These are phyloP conservation scores for Gossypium australe DNA, from an alignment of 345 rosid genomes.

Conservation along the genomic window DNA sequence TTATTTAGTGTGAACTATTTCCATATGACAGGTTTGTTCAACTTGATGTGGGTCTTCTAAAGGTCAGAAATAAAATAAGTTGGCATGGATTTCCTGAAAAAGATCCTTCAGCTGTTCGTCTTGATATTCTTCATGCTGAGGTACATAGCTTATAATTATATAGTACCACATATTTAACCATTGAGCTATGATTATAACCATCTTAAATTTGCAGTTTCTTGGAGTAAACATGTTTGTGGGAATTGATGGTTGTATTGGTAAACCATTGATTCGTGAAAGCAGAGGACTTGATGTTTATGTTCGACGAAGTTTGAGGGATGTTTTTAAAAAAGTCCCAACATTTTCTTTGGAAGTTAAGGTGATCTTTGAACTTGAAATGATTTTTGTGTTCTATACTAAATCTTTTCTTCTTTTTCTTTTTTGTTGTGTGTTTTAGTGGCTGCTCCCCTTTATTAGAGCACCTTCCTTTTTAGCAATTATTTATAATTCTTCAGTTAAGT, in stretches of 20 bases:
- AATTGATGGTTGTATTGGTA: slow-evolving; percentile 69
- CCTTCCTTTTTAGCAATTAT: not conserved
- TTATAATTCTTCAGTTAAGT: not conserved
- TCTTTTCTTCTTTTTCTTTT: not conserved
- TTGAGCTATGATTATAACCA: slow-evolving; percentile 10
- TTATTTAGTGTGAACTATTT: slow-evolving; percentile 10
- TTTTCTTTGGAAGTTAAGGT: slow-evolving; percentile 92
- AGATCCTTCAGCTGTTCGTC: slow-evolving; percentile 89
- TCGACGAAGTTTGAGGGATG: slow-evolving; percentile 91
- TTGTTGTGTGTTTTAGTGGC: not conserved
- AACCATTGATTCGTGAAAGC: slow-evolving; percentile 85
- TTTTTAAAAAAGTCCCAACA: slow-evolving; percentile 88
- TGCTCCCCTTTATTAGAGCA: not conserved
- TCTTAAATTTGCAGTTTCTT: slow-evolving; percentile 54
- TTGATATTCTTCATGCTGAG: slow-evolving; percentile 93
- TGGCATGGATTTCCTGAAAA: slow-evolving; percentile 89
- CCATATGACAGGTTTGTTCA: slow-evolving; percentile 69
- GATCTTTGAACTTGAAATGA: slow-evolving; percentile 6
- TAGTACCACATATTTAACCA: slow-evolving; percentile 10
- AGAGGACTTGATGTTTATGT: slow-evolving; percentile 80
- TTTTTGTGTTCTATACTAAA: not conserved
- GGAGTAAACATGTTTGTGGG: slow-evolving; percentile 97
- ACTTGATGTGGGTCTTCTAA: slow-evolving; percentile 90
- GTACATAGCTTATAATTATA: slow-evolving; percentile 35
- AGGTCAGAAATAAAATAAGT: slow-evolving; percentile 76